Evolutionary conservation across 768 basidiomycete species (phyloP).

Genomic region (Trametes maxima): DNA sequence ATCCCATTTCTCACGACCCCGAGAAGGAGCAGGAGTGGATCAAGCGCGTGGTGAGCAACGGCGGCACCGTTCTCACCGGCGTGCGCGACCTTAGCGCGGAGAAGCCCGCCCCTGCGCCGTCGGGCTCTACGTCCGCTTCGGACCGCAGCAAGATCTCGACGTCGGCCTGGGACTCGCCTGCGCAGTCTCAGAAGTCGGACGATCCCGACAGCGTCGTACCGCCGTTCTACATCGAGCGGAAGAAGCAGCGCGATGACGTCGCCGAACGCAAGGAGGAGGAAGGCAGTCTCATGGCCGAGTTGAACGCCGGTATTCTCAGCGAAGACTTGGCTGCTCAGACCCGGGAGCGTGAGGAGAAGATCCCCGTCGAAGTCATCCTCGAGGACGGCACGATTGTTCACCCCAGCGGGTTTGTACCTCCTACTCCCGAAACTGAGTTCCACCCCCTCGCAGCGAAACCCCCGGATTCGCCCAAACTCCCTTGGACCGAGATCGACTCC

Average conservation of each 20-base stretch:
- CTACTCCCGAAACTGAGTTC: slow-evolving; percentile 31
- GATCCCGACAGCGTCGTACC: slow-evolving; percentile 26
- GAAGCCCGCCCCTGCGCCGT: neutral
- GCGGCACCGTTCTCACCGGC: slow-evolving; percentile 4
- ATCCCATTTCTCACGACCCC: slow-evolving; percentile 7
- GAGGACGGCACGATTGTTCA: slow-evolving; percentile 24
- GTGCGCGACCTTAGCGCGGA: slow-evolving; percentile 8
- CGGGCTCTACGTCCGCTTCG: neutral
- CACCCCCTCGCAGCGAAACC: slow-evolving; percentile 25
- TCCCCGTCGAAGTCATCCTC: slow-evolving; percentile 31
- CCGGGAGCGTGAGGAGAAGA: slow-evolving; percentile 30
- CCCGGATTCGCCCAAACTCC: slow-evolving; percentile 17
- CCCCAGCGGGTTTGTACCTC: slow-evolving; percentile 32
- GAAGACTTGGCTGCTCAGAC: slow-evolving; percentile 31
- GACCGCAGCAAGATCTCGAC: slow-evolving; percentile 22
- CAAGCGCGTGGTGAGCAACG: slow-evolving; percentile 13
- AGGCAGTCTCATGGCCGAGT: slow-evolving; percentile 32
- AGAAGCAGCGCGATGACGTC: slow-evolving; percentile 26
- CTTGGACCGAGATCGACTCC: slow-evolving; percentile 21
- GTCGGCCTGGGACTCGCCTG: slow-evolving; percentile 24
- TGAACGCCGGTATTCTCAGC: slow-evolving; percentile 30
- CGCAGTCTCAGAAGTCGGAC: neutral
- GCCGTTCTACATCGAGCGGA: slow-evolving; percentile 30
- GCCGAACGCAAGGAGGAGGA: slow-evolving; percentile 30
- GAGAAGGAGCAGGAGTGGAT: slow-evolving; percentile 20